Percentiles rank a stretch among this genome's conserved stretches.
These are phyloP conservation scores for Amanita molliuscula DNA, from an alignment of 768 basidiomycete genomes.

Conservation along the genomic window DNA sequence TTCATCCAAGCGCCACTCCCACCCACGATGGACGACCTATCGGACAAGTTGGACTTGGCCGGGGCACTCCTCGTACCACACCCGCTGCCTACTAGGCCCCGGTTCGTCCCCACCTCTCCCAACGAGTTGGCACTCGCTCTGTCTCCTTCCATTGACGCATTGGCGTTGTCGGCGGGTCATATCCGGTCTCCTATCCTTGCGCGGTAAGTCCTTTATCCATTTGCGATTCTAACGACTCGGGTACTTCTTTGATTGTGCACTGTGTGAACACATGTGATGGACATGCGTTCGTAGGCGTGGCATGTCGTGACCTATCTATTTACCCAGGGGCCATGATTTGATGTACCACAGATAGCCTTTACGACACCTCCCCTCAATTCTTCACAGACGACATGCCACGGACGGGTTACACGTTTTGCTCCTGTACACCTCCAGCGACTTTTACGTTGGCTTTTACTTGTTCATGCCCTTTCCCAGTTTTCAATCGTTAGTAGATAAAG, in stretches of 20 bases:
- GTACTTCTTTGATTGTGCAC: too few species aligned
- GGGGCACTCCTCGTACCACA: constrained; percentile 5
- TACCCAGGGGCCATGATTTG: too few species aligned
- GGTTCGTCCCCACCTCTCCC: constrained; percentile 1
- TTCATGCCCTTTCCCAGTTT: constrained; percentile 6
- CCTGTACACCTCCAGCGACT: too few species aligned
- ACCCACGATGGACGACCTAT: background rate
- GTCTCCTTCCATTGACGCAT: background rate
- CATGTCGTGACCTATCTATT: too few species aligned
- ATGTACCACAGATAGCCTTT: too few species aligned
- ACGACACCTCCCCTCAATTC: too few species aligned
- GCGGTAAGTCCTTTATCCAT: constrained; percentile 11
- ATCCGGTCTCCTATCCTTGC: constrained; percentile 12
- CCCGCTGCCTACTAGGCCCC: constrained; percentile 17
- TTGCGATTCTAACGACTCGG: too few species aligned
- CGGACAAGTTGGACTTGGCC: too few species aligned
- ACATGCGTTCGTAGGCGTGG: too few species aligned
- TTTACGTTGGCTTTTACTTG: background rate
- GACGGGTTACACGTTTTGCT: background rate
- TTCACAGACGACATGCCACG: too few species aligned
- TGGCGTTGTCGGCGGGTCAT: constrained; percentile 8
- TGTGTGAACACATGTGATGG: too few species aligned
- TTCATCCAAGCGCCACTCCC: constrained; percentile 18
- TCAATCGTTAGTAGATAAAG: constrained; percentile 6
- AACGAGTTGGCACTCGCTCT: too few species aligned